Percentiles rank a stretch among this genome's conserved stretches.
Evolutionary conservation across 768 basidiomycete genomes (phyloP).

Genomic region (Scleroderma bovista): DNA sequence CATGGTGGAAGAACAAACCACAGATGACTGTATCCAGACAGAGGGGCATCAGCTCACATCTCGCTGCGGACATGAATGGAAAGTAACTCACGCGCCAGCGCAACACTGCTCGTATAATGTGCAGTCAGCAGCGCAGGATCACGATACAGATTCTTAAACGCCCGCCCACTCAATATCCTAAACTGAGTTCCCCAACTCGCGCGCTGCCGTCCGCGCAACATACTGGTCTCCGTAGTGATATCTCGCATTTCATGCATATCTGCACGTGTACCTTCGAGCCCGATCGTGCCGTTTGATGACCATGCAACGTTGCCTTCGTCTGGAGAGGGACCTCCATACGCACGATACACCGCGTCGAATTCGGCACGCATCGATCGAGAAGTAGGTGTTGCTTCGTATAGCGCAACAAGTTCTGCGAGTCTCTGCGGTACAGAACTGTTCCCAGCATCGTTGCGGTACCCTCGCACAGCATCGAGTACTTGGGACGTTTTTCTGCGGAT

Average conservation of each 20-base stretch:
- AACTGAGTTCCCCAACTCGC: constrained; percentile 92
- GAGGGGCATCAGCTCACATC: neutral
- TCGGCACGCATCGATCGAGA: constrained; percentile 59
- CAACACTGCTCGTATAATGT: constrained; percentile 84
- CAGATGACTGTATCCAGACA: constrained; percentile 62
- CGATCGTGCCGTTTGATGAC: constrained; percentile 25
- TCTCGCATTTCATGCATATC: constrained; percentile 51
- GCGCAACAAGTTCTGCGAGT: constrained; percentile 66
- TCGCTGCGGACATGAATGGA: constrained; percentile 1
- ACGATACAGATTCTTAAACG: constrained; percentile 97
- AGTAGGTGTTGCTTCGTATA: constrained; percentile 64
- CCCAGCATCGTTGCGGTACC: constrained; percentile 24
- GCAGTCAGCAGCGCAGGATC: constrained; percentile 88
- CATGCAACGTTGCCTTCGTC: too few species aligned
- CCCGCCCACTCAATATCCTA: constrained; percentile 86
- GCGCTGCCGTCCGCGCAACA: constrained; percentile 68
- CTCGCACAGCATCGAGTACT: constrained; percentile 53
- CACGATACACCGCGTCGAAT: constrained; percentile 39
- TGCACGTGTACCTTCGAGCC: constrained; percentile 19
- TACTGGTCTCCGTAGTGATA: constrained; percentile 58
- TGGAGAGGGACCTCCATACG: constrained; percentile 4
- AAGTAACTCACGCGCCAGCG: constrained; percentile 65
- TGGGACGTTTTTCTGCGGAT: constrained; percentile 73
- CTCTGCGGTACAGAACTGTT: constrained; percentile 44
- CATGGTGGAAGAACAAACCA: constrained; percentile 88